Evolutionary conservation across 345 rosid genomes (phyloP).

Genomic region (Stellera chamaejasme): DNA sequence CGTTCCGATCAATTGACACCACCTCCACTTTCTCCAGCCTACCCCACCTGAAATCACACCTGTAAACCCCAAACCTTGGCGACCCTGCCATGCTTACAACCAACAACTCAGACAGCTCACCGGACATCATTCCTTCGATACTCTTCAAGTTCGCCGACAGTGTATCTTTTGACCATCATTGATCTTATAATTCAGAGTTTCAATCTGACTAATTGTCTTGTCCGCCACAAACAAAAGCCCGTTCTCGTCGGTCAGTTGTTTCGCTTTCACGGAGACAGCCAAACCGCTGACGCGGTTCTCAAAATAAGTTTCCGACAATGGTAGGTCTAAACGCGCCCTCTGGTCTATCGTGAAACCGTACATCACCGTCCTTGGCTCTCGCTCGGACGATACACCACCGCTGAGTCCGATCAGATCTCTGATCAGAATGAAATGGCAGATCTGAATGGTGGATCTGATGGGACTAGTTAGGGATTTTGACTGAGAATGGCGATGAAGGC

Average conservation of each 20-base stretch:
- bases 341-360: slow-evolving; percentile 26
- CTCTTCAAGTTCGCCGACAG: neutral
- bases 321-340: slow-evolving; percentile 25
- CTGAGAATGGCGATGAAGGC: too few species aligned
- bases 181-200: neutral
- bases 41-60: slow-evolving; percentile 39
- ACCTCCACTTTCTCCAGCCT: slow-evolving; percentile 22
- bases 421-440: too few species aligned
- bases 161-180: neutral
- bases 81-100: slow-evolving; percentile 15
- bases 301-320: slow-evolving; percentile 25
- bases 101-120: neutral
- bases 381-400: slow-evolving; percentile 14
- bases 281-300: slow-evolving; percentile 27
- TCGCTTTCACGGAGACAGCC: too few species aligned
- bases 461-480: too few species aligned
- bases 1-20: slow-evolving; percentile 18
- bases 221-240: neutral
- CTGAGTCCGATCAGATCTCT: slow-evolving; percentile 20
- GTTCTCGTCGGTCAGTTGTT: neutral
- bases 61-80: slow-evolving; percentile 18
- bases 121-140: neutral
- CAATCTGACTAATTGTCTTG: neutral
- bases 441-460: too few species aligned
- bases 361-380: slow-evolving; percentile 14